Percentiles rank a stretch among this genome's conserved stretches.
phyloP scores from a whole-genome alignment of 345 rosid genomes.

The Pugionium dolabratum region DNA sequence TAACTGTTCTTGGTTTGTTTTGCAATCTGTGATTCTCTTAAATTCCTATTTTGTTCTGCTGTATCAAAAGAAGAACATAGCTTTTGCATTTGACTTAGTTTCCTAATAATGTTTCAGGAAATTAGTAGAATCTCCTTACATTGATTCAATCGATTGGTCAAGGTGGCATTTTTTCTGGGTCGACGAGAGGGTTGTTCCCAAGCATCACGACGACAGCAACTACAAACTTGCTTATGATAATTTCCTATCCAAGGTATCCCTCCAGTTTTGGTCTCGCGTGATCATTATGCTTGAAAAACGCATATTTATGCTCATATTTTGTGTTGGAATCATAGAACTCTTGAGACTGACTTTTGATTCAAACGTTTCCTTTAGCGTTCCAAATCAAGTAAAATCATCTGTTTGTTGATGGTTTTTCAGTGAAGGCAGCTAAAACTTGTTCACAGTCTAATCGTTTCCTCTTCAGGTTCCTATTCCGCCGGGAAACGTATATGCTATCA shows the following conservation, averaged over 20 bases:
- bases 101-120: conserved; percentile 46
- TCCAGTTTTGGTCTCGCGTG: not conserved
- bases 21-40: not conserved
- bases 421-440: not conserved
- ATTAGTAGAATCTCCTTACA: conserved; percentile 58
- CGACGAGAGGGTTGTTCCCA: conserved; percentile 92
- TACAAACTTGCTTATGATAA: conserved; percentile 75
- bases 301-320: not conserved
- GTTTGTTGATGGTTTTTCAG: too few species aligned
- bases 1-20: conserved; percentile 9
- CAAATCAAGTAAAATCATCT: not conserved
- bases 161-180: conserved; percentile 95
- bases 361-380: too few species aligned
- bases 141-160: conserved; percentile 78
- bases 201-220: conserved; percentile 82
- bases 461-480: conserved; percentile 64
- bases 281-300: not conserved
- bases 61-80: conserved; percentile 14
- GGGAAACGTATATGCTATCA: conserved; percentile 72
- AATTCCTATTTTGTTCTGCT: not conserved
- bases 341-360: too few species aligned
- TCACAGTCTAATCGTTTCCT: not conserved
- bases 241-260: conserved; percentile 65
- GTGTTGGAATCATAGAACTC: too few species aligned
- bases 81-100: not conserved